Base-by-base conservation (phyloP, 2,329 filamentous ascomycete genomes). In the Ophiocordyceps camponoti-leonardi region DNA sequence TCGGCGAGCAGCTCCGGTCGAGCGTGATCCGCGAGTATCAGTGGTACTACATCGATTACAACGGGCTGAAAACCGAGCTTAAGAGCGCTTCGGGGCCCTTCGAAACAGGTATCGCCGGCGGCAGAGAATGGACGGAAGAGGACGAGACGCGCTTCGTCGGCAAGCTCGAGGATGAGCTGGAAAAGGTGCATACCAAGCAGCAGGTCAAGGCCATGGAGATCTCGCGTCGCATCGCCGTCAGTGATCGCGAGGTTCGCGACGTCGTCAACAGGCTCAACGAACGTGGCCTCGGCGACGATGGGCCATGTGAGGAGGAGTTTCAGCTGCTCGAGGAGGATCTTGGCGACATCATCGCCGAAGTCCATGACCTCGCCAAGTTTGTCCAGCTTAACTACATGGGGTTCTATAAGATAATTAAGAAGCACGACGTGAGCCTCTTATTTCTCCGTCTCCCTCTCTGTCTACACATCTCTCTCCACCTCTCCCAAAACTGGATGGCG, bases 361-460 rank as follows among this genome's bases (percentile, higher is more conserved):
- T 98, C 20, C 90, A 98, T 64, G 92, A 98, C 58, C 73, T 98
- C 49, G 88, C 92, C 62, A 96, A 96, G 67, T 98, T 94, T 61
- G 93, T 94, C 7, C 90, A 95, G 67, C 69, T 98, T 59, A 98
- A 98, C 67, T 98, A 98, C 61, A 96, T 90, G 0, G 92, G 92
- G 6, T 98, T 98, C 62, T 93, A 95, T 70, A 98, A 98, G 72
- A 98, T 98, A 51, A 94, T 98, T 65, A 98, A 98, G 73, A 98
- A 98, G 72, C 92, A 98, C 63, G 92, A 95, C 67, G 85, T 90
- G 64, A 54, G 35, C n/a, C 11, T 6, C 6, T 6, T 3, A 6
- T 23, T 23, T 23, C 22, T 5, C 18, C 35, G n/a, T 7, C n/a
- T 39, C 3, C 18, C n/a, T 19, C 16, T 10, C n/a, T 39, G 4